phyloP scores from a whole-genome alignment of 2,329 filamentous ascomycete species.

The Pseudogymnoascus destructans region DNA sequence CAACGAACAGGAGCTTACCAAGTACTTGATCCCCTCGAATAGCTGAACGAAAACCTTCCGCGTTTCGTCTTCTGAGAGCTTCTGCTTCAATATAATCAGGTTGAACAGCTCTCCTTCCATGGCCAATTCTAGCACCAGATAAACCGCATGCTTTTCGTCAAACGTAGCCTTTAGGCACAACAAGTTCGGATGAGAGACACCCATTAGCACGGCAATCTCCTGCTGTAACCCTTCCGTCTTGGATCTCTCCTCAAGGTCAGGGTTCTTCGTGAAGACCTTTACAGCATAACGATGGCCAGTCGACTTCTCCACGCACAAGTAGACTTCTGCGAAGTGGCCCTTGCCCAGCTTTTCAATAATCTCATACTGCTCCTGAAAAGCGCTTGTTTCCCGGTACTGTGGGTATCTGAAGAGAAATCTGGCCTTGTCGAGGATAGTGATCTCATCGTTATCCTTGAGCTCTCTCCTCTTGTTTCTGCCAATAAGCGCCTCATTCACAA shows the following conservation, averaged over 20 bases:
- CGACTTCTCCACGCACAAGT: constrained; percentile 75
- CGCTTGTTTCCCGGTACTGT: constrained; percentile 55
- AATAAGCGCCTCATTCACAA: constrained; percentile 81
- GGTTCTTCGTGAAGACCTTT: constrained; percentile 83
- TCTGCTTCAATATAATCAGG: constrained; percentile 80
- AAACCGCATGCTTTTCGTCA: constrained; percentile 80
- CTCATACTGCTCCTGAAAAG: constrained; percentile 76
- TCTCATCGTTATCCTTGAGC: constrained; percentile 79
- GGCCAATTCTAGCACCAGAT: constrained; percentile 81
- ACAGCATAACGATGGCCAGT: constrained; percentile 77
- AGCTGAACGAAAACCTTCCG: constrained; percentile 82
- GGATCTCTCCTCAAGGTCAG: constrained; percentile 68
- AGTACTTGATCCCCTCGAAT: constrained; percentile 86
- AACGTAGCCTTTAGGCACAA: constrained; percentile 92
- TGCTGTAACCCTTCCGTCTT: constrained; percentile 82
- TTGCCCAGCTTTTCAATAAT: constrained; percentile 79
- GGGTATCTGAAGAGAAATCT: constrained; percentile 91
- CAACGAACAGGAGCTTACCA: constrained; percentile 46
- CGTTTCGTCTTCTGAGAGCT: constrained; percentile 70
- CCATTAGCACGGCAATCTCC: constrained; percentile 92
- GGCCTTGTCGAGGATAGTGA: constrained; percentile 72
- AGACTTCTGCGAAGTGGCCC: constrained; percentile 90
- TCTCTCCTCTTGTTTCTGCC: constrained; percentile 87
- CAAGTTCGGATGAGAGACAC: constrained; percentile 88
- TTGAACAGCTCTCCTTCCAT: constrained; percentile 94